Percentiles rank a stretch among this genome's conserved stretches.
Conservation (phyloP, 371 early-diverging fungal genomes). For the Mucor plumbeus region DNA sequence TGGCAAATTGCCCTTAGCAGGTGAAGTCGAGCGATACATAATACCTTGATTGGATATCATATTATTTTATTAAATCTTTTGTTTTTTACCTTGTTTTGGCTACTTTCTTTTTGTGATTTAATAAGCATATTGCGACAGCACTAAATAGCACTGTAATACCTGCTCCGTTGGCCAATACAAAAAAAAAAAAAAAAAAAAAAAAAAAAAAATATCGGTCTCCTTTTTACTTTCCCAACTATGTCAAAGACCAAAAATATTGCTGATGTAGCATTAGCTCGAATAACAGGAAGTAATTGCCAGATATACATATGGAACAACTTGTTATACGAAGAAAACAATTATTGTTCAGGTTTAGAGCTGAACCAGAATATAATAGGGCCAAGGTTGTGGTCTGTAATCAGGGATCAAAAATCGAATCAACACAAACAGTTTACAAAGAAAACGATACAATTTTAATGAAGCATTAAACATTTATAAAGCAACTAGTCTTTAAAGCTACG, state of each 20-base stretch:
- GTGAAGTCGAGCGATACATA: too few species aligned
- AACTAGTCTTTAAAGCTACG: neutral
- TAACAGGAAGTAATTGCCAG: neutral
- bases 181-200: too few species aligned
- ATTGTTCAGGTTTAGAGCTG: neutral
- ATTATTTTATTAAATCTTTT: too few species aligned
- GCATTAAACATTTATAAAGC: neutral
- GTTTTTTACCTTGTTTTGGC: too few species aligned
- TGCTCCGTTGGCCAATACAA: too few species aligned
- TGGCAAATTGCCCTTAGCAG: too few species aligned
- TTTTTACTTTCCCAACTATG: neutral
- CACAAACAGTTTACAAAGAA: neutral
- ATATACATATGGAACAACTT: neutral
- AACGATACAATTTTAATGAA: neutral
- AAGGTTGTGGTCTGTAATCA: neutral
- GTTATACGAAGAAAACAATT: neutral
- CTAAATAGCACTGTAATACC: too few species aligned
- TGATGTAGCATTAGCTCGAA: neutral
- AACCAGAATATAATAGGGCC: neutral
- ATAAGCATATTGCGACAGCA: too few species aligned
- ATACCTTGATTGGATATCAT: too few species aligned
- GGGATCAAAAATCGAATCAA: neutral
- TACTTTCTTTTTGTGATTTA: too few species aligned
- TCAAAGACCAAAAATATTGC: neutral
- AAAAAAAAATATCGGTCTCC: neutral